Evolutionary conservation across 805 yeast genomes (phyloP).

Genomic region (Kazachstania africana): DNA sequence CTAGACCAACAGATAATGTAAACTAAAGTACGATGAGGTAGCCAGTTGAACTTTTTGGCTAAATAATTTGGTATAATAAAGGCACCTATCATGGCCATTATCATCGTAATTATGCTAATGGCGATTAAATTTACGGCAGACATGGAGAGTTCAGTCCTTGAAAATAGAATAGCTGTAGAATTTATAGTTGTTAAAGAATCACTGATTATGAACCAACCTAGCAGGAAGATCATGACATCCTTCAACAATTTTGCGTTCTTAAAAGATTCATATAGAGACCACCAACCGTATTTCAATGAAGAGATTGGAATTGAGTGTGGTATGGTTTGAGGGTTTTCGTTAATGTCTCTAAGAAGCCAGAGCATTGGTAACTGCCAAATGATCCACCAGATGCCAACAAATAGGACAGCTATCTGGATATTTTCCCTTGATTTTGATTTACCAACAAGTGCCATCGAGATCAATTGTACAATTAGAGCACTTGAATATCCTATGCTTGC

Average conservation of each 20-base stretch:
- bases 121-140: slow-evolving; percentile 50
- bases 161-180: slow-evolving; percentile 67
- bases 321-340: background rate
- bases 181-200: slow-evolving; percentile 71
- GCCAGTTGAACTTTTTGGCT: slow-evolving; percentile 26
- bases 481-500: slow-evolving; percentile 61
- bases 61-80: slow-evolving; percentile 38
- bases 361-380: slow-evolving; percentile 54
- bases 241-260: slow-evolving; percentile 45
- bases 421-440: slow-evolving; percentile 11
- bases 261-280: slow-evolving; percentile 41
- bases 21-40: slow-evolving; percentile 39
- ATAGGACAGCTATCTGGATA: slow-evolving; percentile 45
- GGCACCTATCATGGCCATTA: slow-evolving; percentile 61
- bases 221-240: slow-evolving; percentile 54
- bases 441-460: slow-evolving; percentile 39
- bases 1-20: slow-evolving; percentile 49
- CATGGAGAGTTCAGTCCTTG: slow-evolving; percentile 61
- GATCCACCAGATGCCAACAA: slow-evolving; percentile 73
- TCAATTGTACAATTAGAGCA: slow-evolving; percentile 54
- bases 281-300: slow-evolving; percentile 42
- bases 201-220: slow-evolving; percentile 68
- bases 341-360: slow-evolving; percentile 28
- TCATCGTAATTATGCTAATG: slow-evolving; percentile 54
- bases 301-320: background rate